Base-by-base conservation (phyloP, 768 basidiomycete genomes). In the Suillus ampliporus region DNA sequence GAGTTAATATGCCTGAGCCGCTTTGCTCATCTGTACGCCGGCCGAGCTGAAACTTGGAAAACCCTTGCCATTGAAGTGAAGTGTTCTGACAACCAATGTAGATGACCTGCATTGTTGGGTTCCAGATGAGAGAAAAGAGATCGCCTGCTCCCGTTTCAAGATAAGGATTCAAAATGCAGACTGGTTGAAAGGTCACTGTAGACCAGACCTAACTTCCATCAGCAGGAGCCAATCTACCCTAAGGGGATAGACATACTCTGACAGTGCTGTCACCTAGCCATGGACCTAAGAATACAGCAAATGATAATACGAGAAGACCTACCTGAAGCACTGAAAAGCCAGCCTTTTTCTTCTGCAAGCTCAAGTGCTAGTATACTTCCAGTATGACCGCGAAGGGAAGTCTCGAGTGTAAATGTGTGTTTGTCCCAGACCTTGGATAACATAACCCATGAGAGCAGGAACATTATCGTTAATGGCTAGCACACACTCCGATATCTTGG, bases 31-130 rank as follows among this genome's bases (percentile, higher is more conserved):
- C 62, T 2, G 53, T 8, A 7, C 34, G 41, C 10, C 19, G 60
- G 17, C 40, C 31, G 7, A 54, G 19, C 1, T 60, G n/a, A 21
- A 65, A 60, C 23, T 63, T 63, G 57, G 63, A 58, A 72, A 95
- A 92, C 67, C 84, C 78, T 72, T 89, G 87, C 94, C 94, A 97
- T 70, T 97, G 94, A 34, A 97, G 81, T 14, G 94, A 95, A 2
- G 95, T 95, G 72, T 95, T 93, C 75, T 97, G 93, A 71, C 94
- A 95, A 26, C 95, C 95, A 40, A 97, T 80, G 72, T 90, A 97
- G 35, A 97, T 78, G 0, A 89, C 90, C 61, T 87, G 87, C 28
- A 88, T 77, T 23, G 80, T 70, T 2, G 87, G 81, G 9, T 86
- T 89, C 91, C 92, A 97, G 0, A 85, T 84, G 1, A 97, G 80